Percentiles rank a stretch among this genome's conserved stretches.
Conservation (phyloP, 805 yeast genomes). For the Saccharomycopsis fibuligera region DNA sequence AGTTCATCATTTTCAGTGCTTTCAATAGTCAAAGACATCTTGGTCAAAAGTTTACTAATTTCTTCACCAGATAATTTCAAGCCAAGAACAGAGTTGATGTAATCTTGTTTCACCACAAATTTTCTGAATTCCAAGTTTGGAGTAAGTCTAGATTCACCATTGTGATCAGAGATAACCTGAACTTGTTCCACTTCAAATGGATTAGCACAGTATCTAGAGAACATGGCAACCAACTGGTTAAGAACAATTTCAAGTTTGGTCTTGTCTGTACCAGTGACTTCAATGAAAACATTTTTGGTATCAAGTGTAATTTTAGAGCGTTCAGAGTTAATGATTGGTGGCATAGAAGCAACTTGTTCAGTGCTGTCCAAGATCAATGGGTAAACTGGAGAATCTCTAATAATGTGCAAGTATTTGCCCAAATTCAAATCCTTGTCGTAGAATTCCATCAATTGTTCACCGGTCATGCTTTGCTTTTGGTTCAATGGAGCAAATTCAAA, state of each 20-base stretch:
- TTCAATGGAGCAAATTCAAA: slow-evolving; percentile 71
- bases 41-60: slow-evolving; percentile 59
- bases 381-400: slow-evolving; percentile 79
- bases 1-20: slow-evolving; percentile 46
- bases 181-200: slow-evolving; percentile 90
- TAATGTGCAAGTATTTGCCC: slow-evolving; percentile 82
- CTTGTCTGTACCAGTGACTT: slow-evolving; percentile 89
- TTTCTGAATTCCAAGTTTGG: slow-evolving; percentile 68
- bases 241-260: slow-evolving; percentile 93
- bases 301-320: slow-evolving; percentile 79
- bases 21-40: slow-evolving; percentile 72
- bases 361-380: slow-evolving; percentile 83
- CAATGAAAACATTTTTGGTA: slow-evolving; percentile 86
- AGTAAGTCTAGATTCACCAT: slow-evolving; percentile 62
- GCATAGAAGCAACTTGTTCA: slow-evolving; percentile 79
- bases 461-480: slow-evolving; percentile 64
- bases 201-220: slow-evolving; percentile 75
- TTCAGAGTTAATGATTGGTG: slow-evolving; percentile 94
- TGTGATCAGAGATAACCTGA: slow-evolving; percentile 74
- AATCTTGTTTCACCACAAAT: slow-evolving; percentile 68
- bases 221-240: slow-evolving; percentile 92
- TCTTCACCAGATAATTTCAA: slow-evolving; percentile 62
- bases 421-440: slow-evolving; percentile 87
- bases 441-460: slow-evolving; percentile 76
- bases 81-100: slow-evolving; percentile 93